Base-by-base conservation (phyloP, 106 monocot species). In the Allium fistulosum region DNA sequence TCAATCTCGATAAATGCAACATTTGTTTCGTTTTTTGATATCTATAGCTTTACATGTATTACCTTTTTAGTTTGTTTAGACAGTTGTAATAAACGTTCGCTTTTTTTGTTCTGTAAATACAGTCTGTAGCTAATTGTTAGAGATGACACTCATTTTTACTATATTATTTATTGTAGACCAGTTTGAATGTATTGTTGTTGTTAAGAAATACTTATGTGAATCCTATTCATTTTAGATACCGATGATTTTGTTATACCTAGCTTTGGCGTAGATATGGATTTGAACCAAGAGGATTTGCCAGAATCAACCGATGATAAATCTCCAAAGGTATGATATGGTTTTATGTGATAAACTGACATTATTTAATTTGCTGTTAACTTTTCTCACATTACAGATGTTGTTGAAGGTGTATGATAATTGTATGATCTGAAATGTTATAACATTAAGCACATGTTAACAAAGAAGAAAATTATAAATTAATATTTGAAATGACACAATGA, bases 231-330 rank as follows among this genome's bases (percentile, higher is more conserved):
- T 57, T 63, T 76, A 92, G 85, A 92, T 70, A 88, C 81, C 28
- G 88, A 92, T 77, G 88, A 80, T 17, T 92, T 92, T 79, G 85
- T 92, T 71, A 88, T 88, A 22, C 92, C 88, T 14, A 85, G 88
- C 59, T 81, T 92, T 71, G 65, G 51, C 26, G 78, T 78, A 47
- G 81, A 88, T 59, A 69, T 76, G 53, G 78, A 74, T 53, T 53
- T 73, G n/a, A 53, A 58, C 26, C 74, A 71, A 17, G 65, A 63
- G 28, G 71, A 92, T 80, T 75, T 64, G 28, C 61, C 68, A 46
- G 67, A 26, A 61, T 49, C 74, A 70, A 76, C 46, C 11, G 80
- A 80, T 71, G 77, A 70, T 15, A 80, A 82, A 49, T 62, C 92
- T 69, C 51, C 75, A 51, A 78, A 82, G 79, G 86, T 86, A 47